Percentiles rank a stretch among this genome's conserved stretches.
Conservation (phyloP, 1,284 basidiomycete species). For the Cryptococcus jaspeensis region DNA sequence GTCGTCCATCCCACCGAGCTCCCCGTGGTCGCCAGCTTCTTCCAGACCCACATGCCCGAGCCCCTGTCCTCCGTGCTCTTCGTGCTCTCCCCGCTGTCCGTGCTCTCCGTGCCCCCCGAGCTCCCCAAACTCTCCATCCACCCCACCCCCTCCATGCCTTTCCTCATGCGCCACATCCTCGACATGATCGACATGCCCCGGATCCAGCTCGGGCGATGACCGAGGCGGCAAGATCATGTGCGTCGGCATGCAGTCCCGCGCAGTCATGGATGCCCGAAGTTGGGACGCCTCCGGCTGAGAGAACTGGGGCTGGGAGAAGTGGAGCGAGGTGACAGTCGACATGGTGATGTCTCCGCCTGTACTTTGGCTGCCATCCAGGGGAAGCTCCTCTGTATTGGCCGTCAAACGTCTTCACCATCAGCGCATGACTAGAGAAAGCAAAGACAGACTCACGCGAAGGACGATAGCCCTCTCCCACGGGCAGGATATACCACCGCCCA, state of each 20-base stretch:
- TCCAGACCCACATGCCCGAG: background rate
- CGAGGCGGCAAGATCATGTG: constrained; percentile 3
- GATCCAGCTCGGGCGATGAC: background rate
- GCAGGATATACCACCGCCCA: constrained; percentile 10
- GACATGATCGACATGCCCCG: background rate
- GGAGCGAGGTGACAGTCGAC: constrained; percentile 13
- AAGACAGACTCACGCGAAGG: constrained; percentile 2
- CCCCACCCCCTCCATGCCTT: no score
- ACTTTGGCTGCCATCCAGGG: constrained; percentile 5
- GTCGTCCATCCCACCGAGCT: no score
- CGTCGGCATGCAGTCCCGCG: constrained; percentile 5
- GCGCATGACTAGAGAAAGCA: background rate
- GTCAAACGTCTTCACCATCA: no score
- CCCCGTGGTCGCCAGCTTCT: background rate
- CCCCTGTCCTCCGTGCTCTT: background rate
- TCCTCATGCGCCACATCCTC: no score
- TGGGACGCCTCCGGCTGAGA: constrained; percentile 8
- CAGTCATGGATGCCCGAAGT: background rate
- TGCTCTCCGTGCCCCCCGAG: background rate
- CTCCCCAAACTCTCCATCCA: background rate
- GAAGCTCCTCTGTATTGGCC: constrained; percentile 6
- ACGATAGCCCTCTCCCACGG: constrained; percentile 1
- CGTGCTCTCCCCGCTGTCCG: background rate
- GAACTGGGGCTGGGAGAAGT: constrained; percentile 13
- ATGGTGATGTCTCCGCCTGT: constrained; percentile 16